Base-by-base conservation (phyloP, 805 yeast genomes). In the Kluyveromyces dobzhanskii region DNA sequence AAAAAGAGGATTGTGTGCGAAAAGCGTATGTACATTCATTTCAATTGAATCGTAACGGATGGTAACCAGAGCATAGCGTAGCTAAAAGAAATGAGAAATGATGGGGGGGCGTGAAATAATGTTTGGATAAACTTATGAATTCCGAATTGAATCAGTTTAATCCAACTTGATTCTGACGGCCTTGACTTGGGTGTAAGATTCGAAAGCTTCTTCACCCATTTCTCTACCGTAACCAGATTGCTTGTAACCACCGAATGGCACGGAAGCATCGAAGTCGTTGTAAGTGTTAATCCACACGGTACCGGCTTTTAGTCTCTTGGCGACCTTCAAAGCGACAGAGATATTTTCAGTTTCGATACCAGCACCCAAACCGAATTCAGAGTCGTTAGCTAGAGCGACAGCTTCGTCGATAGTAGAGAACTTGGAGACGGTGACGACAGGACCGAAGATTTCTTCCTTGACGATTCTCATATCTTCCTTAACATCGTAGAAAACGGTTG, bases 161-260 rank as follows among this genome's bases (percentile, higher is more conserved):
- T 48, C 53, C 42, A 63, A 50, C 47, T 64, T 73, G 44, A 67
- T 64, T 75, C 92, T 78, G 44, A 82, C 82, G 47, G 85, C 84
- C 66, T 81, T 82, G 47, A 70, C 70, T 63, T 80, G 86, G 42
- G 82, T 75, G 71, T 81, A 82, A 67, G 77, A 76, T 49, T 79
- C 85, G 48, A 80, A 71, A 38, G 82, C 86, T 58, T 81, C 87
- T 34, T 64, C 63, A 64, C 92, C 92, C 88, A 82, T 79, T 69
- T 82, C 92, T 70, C 85, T 78, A 61, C 92, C 92, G 60, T 80
- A 73, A 62, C 90, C 90, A 45, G 85, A 76, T 66, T 79, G 80
- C 57, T 79, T 78, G 69, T 66, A 80, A 57, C 90, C 90, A 61
- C 90, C 90, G 56, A 82, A 82, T 65, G 90, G 88, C 59, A 80